Percentiles rank a stretch among this genome's conserved stretches.
Evolutionary conservation across 371 early-diverging fungal genomes (phyloP).

Genomic region (Gilbertella persicaria): DNA sequence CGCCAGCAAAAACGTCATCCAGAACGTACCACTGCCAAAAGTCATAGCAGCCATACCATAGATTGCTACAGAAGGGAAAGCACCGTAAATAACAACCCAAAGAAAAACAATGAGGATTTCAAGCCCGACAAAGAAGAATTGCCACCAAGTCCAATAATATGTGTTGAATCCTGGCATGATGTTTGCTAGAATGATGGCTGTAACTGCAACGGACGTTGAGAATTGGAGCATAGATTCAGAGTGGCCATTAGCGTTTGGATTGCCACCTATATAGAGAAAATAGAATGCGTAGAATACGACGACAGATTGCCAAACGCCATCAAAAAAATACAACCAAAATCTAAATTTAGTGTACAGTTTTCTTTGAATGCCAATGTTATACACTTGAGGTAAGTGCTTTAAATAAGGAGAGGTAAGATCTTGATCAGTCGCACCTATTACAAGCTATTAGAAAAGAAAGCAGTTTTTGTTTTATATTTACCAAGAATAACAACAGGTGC

Average conservation of each 20-base stretch:
- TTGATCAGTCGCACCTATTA: conserved; percentile 60
- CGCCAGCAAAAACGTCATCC: conserved; percentile 63
- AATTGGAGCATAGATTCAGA: conserved; percentile 51
- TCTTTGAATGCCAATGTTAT: conserved; percentile 64
- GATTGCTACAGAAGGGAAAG: conserved; percentile 51
- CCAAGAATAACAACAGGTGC: conserved; percentile 66
- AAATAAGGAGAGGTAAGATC: conserved; percentile 59
- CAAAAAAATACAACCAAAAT: conserved; percentile 68
- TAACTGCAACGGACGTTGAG: conserved; percentile 65
- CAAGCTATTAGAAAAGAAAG: conserved; percentile 3
- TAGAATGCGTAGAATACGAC: conserved; percentile 65
- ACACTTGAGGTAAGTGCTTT: conserved; percentile 65
- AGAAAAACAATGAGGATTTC: conserved; percentile 51
- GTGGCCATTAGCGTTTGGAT: conserved; percentile 43
- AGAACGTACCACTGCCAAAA: conserved; percentile 68
- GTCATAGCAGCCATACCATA: conserved; percentile 64
- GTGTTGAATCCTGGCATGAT: conserved; percentile 73
- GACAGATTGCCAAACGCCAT: conserved; percentile 74
- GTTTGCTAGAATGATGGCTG: conserved; percentile 71
- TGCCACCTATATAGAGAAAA: conserved; percentile 40
- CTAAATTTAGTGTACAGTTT: conserved; percentile 58
- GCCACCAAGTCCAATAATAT: conserved; percentile 77
- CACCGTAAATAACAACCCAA: conserved; percentile 63
- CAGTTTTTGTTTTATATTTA: conserved; percentile 7
- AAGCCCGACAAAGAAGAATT: conserved; percentile 45